Evolutionary conservation across 2,329 filamentous ascomycete genomes (phyloP).

Genomic region (Hypoxylon sp.): DNA sequence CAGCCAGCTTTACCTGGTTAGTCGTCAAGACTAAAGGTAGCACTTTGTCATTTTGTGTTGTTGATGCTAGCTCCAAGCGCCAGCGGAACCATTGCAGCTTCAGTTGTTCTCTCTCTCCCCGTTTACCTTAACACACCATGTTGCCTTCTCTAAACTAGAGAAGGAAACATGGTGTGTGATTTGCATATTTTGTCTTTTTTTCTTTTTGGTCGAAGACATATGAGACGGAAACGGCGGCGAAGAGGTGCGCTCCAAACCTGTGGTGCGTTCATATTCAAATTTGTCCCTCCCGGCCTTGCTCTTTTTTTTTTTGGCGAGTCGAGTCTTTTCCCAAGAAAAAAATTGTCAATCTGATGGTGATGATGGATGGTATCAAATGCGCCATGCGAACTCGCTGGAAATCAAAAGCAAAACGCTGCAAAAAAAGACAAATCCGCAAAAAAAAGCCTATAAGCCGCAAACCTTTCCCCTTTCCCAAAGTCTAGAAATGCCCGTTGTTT

Average conservation of each 20-base stretch:
- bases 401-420: conserved; percentile 46
- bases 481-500: conserved; percentile 28
- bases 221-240: conserved; percentile 50
- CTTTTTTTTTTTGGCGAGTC: conserved; percentile 37
- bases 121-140: conserved; percentile 26
- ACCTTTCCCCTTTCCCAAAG: conserved; percentile 40
- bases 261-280: conserved; percentile 45
- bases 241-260: conserved; percentile 51
- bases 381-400: conserved; percentile 38
- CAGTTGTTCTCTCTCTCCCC: conserved; percentile 19
- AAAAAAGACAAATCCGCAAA: conserved; percentile 45
- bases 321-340: conserved; percentile 25
- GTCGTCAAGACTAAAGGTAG: conserved; percentile 41
- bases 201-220: conserved; percentile 46
- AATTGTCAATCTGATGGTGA: conserved; percentile 42
- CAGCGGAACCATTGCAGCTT: conserved; percentile 39
- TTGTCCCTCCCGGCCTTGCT: conserved; percentile 44
- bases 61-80: conserved; percentile 33
- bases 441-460: conserved; percentile 31
- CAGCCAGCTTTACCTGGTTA: conserved; percentile 37
- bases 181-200: conserved; percentile 13
- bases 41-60: conserved; percentile 24
- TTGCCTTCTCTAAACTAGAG: conserved; percentile 23
- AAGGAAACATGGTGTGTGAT: conserved; percentile 20
- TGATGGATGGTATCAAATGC: conserved; percentile 32